These are phyloP conservation scores for Jackrogersella multiformis DNA, from an alignment of 495 filamentous ascomycete species.

Conservation along the genomic window DNA sequence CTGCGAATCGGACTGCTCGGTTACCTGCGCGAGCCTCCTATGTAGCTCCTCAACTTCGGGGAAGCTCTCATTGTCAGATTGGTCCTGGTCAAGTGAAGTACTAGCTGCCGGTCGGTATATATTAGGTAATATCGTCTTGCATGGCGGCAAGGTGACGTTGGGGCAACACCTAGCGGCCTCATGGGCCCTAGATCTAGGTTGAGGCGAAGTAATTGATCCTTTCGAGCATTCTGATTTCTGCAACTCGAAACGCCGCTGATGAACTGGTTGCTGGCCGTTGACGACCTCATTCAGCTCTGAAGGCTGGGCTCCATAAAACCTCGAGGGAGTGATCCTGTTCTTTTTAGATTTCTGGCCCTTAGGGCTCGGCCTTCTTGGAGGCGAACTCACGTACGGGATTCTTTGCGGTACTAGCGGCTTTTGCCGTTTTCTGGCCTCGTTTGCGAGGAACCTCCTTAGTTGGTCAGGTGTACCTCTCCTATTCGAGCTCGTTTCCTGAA, in stretches of 20 bases:
- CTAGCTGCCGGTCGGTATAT: neutral
- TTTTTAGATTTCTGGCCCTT: neutral
- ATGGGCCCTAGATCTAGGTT: neutral
- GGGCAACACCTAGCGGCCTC: neutral
- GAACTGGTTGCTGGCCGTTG: neutral
- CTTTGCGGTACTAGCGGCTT: neutral
- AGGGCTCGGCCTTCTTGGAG: neutral
- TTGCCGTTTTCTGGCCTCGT: slow-evolving; percentile 8
- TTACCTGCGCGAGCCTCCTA: neutral
- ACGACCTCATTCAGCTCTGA: neutral
- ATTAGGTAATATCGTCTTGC: neutral
- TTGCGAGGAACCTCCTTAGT: neutral
- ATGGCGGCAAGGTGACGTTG: neutral
- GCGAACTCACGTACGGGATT: neutral
- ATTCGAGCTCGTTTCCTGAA: neutral
- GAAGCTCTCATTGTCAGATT: slow-evolving; percentile 26
- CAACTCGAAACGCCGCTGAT: neutral
- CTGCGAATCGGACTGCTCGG: neutral
- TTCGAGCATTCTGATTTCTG: neutral
- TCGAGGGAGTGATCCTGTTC: slow-evolving; percentile 21
- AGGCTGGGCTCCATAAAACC: slow-evolving; percentile 11
- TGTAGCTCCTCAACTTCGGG: slow-evolving; percentile 22
- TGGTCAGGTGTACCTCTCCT: neutral
- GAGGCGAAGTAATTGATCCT: neutral
- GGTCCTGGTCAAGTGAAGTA: neutral